Percentiles rank a stretch among this genome's conserved stretches.
Conservation (phyloP, 2,329 filamentous ascomycete species). For the Microthyrium microscopicum region DNA sequence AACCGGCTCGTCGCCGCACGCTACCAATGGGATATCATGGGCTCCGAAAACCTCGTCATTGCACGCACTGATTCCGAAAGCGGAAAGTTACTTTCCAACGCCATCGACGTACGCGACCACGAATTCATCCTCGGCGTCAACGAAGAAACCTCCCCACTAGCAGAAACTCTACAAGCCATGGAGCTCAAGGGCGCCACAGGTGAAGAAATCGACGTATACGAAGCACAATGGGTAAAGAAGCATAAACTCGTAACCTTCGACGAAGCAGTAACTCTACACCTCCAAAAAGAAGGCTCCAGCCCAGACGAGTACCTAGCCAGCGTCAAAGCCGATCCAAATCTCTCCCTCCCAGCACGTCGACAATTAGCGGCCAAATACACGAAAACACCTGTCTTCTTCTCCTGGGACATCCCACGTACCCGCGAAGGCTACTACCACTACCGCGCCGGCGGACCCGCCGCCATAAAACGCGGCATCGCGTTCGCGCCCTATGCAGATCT, state of each 20-base stretch:
- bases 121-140: conserved; percentile 88
- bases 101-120: conserved; percentile 86
- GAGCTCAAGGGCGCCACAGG: conserved; percentile 63
- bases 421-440: conserved; percentile 92
- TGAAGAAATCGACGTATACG: conserved; percentile 68
- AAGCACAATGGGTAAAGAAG: conserved; percentile 74
- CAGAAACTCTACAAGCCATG: conserved; percentile 82
- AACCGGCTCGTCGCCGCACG: conserved; percentile 81
- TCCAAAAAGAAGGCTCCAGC: conserved; percentile 47
- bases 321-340: conserved; percentile 47
- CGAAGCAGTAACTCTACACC: conserved; percentile 66
- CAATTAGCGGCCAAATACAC: conserved; percentile 52
- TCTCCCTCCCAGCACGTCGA: conserved; percentile 65
- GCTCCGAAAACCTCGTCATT: conserved; percentile 83
- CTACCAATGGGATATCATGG: conserved; percentile 98
- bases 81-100: conserved; percentile 74
- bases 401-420: conserved; percentile 82
- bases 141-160: conserved; percentile 62
- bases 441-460: conserved; percentile 64
- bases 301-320: conserved; percentile 49
- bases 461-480: conserved; percentile 81
- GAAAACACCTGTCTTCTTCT: conserved; percentile 58
- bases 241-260: conserved; percentile 82
- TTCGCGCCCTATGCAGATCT: conserved; percentile 90
- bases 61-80: conserved; percentile 92